phyloP scores from a whole-genome alignment of 768 basidiomycete species.

The Boletus eberwhitei region DNA sequence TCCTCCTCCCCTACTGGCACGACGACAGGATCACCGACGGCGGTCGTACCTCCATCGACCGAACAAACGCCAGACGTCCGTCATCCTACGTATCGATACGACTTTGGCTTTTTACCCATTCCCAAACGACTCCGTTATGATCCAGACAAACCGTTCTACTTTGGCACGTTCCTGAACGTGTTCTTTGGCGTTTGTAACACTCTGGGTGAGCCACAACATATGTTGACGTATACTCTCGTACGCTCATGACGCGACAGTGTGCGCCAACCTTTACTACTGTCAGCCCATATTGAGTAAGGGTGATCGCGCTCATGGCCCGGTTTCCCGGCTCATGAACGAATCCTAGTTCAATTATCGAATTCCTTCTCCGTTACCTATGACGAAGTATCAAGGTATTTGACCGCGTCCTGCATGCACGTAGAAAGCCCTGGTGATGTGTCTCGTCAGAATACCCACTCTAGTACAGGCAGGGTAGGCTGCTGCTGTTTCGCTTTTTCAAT shows the following conservation, averaged over 20 bases:
- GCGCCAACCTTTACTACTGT: slow-evolving; percentile 76
- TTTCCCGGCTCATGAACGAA: not conserved
- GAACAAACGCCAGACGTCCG: not conserved
- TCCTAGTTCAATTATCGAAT: slow-evolving; percentile 30
- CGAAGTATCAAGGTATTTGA: slow-evolving; percentile 29
- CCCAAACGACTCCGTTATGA: slow-evolving; percentile 51
- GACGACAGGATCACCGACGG: not conserved
- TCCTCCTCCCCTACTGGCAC: not conserved
- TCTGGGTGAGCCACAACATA: slow-evolving; percentile 11
- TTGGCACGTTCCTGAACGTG: slow-evolving; percentile 49
- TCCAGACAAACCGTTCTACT: slow-evolving; percentile 46
- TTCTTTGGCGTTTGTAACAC: slow-evolving; percentile 62
- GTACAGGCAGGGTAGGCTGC: slow-evolving; percentile 56
- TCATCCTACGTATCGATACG: slow-evolving; percentile 16
- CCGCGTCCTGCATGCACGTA: not conserved
- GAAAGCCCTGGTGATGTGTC: not conserved
- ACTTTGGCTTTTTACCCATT: slow-evolving; percentile 62
- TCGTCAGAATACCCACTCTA: slow-evolving; percentile 54
- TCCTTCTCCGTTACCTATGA: slow-evolving; percentile 35
- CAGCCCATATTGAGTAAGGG: slow-evolving; percentile 70
- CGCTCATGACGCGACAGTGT: slow-evolving; percentile 19
- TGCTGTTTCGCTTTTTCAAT: not conserved
- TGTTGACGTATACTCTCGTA: not conserved
- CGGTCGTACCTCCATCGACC: not conserved
- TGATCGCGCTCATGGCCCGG: not conserved